These are phyloP conservation scores for Massarina eburnea DNA, from an alignment of 2,329 filamentous ascomycete genomes.

Conservation along the genomic window DNA sequence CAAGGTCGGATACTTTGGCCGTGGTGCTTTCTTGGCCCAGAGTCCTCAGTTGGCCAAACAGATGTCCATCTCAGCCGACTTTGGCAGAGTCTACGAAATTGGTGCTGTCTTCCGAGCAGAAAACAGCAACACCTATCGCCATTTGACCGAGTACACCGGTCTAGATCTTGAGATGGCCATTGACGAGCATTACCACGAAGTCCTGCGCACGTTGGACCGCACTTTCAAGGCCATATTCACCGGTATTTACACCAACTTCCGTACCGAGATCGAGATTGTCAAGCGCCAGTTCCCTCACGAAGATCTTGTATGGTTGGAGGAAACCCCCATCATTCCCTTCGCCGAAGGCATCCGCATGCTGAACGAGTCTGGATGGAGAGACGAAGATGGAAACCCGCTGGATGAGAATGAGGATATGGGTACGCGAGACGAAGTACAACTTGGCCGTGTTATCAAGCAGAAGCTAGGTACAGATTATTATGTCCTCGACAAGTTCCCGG, in stretches of 20 bases:
- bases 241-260: conserved; percentile 68
- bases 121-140: conserved; percentile 92
- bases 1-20: conserved; percentile 86
- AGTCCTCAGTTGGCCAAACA: conserved; percentile 92
- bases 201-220: conserved; percentile 74
- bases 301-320: conserved; percentile 82
- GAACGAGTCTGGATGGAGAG: conserved; percentile 73
- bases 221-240: conserved; percentile 80
- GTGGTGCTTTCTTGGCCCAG: conserved; percentile 84
- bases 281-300: conserved; percentile 84
- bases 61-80: conserved; percentile 87
- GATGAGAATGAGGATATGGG: conserved; percentile 77
- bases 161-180: conserved; percentile 93
- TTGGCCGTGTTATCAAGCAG: conserved; percentile 82
- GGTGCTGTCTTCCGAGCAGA: conserved; percentile 91
- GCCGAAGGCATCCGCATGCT: conserved; percentile 77
- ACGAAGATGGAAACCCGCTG: conserved; percentile 73
- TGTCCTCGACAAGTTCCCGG: conserved; percentile 90
- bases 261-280: conserved; percentile 74
- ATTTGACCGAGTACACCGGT: conserved; percentile 92
- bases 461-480: conserved; percentile 91
- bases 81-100: conserved; percentile 85
- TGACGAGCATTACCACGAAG: conserved; percentile 85
- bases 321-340: conserved; percentile 82
- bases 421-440: conserved; percentile 82